Conservation (phyloP, 106 monocot species). For the Cymbidium sinense region DNA sequence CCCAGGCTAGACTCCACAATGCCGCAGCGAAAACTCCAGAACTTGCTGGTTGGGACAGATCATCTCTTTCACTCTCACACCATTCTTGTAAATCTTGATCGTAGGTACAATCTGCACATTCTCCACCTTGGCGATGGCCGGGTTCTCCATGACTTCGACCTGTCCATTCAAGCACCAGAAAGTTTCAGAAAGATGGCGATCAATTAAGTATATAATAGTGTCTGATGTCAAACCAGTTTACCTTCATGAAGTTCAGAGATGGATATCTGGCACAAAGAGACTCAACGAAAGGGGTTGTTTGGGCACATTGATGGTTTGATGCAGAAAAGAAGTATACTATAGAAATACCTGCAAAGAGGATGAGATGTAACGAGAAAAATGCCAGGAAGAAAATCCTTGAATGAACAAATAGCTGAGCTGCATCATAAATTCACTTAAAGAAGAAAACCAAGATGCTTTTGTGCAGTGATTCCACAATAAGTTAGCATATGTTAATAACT, state of each 20-base stretch:
- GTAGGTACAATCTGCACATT: conserved; percentile 68
- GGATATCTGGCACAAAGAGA: conserved; percentile 45
- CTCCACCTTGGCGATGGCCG: conserved; percentile 46
- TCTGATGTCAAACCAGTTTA: conserved; percentile 2
- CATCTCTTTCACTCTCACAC: conserved; percentile 74
- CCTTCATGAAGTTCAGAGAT: conserved; percentile 69
- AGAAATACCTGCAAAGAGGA: conserved; percentile 40
- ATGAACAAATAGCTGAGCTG: no score
- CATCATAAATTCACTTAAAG: no score
- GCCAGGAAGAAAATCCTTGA: no score
- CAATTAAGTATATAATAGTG: not conserved
- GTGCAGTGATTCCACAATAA: no score
- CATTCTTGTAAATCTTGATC: conserved; percentile 85
- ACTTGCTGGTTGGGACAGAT: conserved; percentile 71
- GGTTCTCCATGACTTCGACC: conserved; percentile 63
- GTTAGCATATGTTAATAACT: no score
- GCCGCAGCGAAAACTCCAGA: conserved; percentile 64
- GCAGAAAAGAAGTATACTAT: conserved; percentile 52
- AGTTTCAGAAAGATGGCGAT: not conserved
- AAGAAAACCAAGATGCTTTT: not conserved
- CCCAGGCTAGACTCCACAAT: conserved; percentile 40
- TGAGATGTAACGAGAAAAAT: no score
- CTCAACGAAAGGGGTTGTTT: conserved; percentile 46
- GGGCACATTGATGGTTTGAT: conserved; percentile 34
- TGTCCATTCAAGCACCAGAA: conserved; percentile 7